These are phyloP conservation scores for Fistulinella prunicolor DNA, from an alignment of 768 basidiomycete species.

Conservation along the genomic window DNA sequence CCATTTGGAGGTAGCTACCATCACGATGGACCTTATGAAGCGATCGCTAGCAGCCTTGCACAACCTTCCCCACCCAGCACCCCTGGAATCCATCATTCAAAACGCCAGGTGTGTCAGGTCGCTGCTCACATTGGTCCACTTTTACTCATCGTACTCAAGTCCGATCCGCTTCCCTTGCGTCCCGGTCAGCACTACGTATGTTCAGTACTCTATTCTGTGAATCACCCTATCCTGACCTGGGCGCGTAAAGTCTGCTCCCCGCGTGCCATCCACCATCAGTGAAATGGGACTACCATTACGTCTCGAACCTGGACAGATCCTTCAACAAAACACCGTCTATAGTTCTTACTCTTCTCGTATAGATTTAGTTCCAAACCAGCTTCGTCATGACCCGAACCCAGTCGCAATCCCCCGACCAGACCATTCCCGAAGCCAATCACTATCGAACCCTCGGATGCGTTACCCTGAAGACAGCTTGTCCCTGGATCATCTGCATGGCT, in stretches of 20 bases:
- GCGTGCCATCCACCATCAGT: background rate
- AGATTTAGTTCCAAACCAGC: slow-evolving; percentile 1
- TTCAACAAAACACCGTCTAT: slow-evolving; percentile 37
- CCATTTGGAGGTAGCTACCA: slow-evolving; percentile 63
- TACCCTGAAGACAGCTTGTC: background rate
- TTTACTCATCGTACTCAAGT: slow-evolving; percentile 18
- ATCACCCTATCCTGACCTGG: slow-evolving; percentile 8
- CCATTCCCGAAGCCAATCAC: slow-evolving; percentile 13
- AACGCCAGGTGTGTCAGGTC: slow-evolving; percentile 21
- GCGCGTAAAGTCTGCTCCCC: slow-evolving; percentile 10
- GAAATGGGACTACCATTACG: slow-evolving; percentile 44
- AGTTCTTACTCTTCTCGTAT: slow-evolving; percentile 1
- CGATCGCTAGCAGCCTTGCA: slow-evolving; percentile 33
- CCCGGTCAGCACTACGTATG: slow-evolving; percentile 19
- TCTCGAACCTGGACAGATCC: slow-evolving; percentile 54
- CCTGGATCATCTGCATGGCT: background rate
- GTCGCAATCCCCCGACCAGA: slow-evolving; percentile 2
- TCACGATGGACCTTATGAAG: slow-evolving; percentile 77
- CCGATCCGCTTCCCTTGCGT: slow-evolving; percentile 5
- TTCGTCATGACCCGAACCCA: slow-evolving; percentile 2
- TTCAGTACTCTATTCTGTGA: background rate
- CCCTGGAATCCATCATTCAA: slow-evolving; percentile 4
- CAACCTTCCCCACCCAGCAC: slow-evolving; percentile 5
- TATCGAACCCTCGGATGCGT: slow-evolving; percentile 5
- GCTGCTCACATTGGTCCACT: background rate